A percentile compares a stretch with the other conserved stretches of the same genome.
These are phyloP conservation scores for Candida arabinofermentans DNA, from an alignment of 805 yeast species.

Conservation along the genomic window DNA sequence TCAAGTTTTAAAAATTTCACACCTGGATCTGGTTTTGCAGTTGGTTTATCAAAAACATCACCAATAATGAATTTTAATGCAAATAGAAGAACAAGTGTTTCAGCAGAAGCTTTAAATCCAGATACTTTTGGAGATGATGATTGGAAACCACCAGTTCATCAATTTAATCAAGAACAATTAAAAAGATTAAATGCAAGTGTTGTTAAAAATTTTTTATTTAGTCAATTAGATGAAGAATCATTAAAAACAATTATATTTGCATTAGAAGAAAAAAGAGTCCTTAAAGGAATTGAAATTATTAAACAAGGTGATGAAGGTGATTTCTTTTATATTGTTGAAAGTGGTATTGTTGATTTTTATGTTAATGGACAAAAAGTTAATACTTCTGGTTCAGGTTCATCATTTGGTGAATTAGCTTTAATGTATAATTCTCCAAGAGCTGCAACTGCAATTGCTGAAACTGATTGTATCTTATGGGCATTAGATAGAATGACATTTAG, in stretches of 20 bases:
- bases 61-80: constrained; percentile 70
- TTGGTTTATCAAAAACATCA: constrained; percentile 33
- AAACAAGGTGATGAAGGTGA: constrained; percentile 95
- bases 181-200: constrained; percentile 66
- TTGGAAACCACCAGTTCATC: constrained; percentile 71
- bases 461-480: constrained; percentile 82
- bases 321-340: constrained; percentile 80
- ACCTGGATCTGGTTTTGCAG: constrained; percentile 24
- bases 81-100: constrained; percentile 82
- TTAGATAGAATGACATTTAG: constrained; percentile 91
- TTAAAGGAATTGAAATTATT: constrained; percentile 63
- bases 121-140: constrained; percentile 59
- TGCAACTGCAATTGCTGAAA: constrained; percentile 77
- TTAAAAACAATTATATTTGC: constrained; percentile 77
- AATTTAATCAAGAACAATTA: constrained; percentile 60
- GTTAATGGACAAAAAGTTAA: constrained; percentile 70
- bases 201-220: constrained; percentile 78
- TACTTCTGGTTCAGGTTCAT: constrained; percentile 78
- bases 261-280: constrained; percentile 65
- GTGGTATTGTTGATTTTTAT: constrained; percentile 76
- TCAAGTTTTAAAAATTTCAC: neutral
- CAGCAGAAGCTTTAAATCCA: constrained; percentile 85
- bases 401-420: constrained; percentile 94
- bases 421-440: constrained; percentile 98
- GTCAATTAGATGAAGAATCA: constrained; percentile 75